Percentiles rank a stretch among this genome's conserved stretches.
phyloP scores from a whole-genome alignment of 306 rosid species.

The Herpetospermum pedunculosum region DNA sequence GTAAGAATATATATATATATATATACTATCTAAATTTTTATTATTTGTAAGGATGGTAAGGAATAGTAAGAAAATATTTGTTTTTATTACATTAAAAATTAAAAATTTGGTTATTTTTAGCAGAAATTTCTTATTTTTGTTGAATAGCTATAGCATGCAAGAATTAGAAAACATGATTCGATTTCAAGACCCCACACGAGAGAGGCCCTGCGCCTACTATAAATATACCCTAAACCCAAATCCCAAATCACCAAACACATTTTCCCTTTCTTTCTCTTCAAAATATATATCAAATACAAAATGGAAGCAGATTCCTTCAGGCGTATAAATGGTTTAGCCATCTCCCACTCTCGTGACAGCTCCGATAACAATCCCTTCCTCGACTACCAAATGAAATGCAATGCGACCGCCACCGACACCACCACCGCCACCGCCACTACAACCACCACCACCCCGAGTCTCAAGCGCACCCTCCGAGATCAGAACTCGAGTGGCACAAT shows the following conservation, averaged over 20 bases:
- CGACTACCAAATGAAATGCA: neutral
- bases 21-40: too few species aligned
- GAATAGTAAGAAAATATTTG: too few species aligned
- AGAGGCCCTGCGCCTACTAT: too few species aligned
- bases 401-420: neutral
- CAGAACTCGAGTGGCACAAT: conserved; percentile 10
- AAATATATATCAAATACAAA: too few species aligned
- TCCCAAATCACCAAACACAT: neutral
- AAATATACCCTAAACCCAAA: neutral
- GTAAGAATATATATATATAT: too few species aligned
- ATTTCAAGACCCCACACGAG: too few species aligned
- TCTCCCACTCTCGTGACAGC: neutral
- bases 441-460: neutral
- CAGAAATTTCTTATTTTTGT: too few species aligned
- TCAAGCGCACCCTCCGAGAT: neutral
- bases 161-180: too few species aligned
- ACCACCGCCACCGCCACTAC: neutral
- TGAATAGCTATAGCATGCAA: too few species aligned
- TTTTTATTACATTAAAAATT: too few species aligned
- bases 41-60: too few species aligned
- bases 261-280: neutral
- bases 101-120: too few species aligned
- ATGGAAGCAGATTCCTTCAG: neutral
- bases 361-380: neutral
- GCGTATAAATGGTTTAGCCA: neutral